These are phyloP conservation scores for Penicillium concentricum DNA, from an alignment of 2,329 filamentous ascomycete genomes.

Conservation along the genomic window DNA sequence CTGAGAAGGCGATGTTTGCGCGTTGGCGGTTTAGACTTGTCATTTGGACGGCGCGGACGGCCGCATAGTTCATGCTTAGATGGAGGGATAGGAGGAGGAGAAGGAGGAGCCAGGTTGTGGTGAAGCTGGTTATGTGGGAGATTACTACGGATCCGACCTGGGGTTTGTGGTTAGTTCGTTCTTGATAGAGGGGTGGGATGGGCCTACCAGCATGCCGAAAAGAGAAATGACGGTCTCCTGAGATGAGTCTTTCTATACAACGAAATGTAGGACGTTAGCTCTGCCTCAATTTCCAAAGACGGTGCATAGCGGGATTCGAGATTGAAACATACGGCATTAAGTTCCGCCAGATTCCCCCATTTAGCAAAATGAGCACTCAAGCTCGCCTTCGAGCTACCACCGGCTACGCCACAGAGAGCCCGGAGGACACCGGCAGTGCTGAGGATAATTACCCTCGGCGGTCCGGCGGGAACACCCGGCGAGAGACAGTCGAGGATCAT, in stretches of 20 bases:
- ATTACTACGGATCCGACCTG: conserved; percentile 76
- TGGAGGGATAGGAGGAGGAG: conserved; percentile 71
- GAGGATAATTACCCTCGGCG: conserved; percentile 55
- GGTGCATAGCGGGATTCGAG: neutral
- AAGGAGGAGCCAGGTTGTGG: conserved; percentile 72
- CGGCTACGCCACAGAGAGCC: conserved; percentile 82
- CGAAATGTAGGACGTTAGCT: conserved; percentile 2
- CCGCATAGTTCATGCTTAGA: conserved; percentile 79
- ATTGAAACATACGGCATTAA: conserved; percentile 68
- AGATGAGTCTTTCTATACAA: conserved; percentile 72
- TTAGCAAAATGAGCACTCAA: conserved; percentile 88
- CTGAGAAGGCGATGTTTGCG: conserved; percentile 71
- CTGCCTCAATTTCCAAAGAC: too few relatives aligned
- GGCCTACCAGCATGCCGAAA: conserved; percentile 71
- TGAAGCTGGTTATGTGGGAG: conserved; percentile 67
- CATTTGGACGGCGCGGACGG: conserved; percentile 82
- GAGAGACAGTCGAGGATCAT: conserved; percentile 84
- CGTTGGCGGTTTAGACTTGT: conserved; percentile 81
- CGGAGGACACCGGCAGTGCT: conserved; percentile 62
- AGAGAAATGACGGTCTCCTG: conserved; percentile 93
- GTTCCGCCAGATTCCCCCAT: conserved; percentile 82
- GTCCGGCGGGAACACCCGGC: conserved; percentile 64
- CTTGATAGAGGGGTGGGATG: neutral
- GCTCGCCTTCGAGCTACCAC: conserved; percentile 84
- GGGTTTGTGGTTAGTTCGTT: neutral